Evolutionary conservation across 805 yeast species (phyloP).

Genomic region (Debaryomyces castellii): DNA sequence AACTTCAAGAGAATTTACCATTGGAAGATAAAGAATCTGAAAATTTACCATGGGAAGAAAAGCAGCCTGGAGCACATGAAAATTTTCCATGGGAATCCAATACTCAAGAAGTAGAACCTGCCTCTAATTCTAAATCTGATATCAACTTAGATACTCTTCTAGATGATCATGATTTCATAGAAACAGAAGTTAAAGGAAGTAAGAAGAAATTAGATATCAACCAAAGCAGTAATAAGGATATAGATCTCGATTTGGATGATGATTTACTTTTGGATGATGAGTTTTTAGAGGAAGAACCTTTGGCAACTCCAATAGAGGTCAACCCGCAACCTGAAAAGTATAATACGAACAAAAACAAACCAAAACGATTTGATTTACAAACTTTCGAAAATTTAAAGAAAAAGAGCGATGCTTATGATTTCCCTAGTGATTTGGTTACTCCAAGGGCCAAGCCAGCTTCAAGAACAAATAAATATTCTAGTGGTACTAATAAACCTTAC

Average conservation of each 20-base stretch:
- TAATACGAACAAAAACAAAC: background rate
- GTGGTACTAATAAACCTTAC: slow-evolving; percentile 1
- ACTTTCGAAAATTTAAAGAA: slow-evolving; percentile 31
- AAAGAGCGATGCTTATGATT: slow-evolving; percentile 76
- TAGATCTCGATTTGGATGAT: slow-evolving; percentile 23
- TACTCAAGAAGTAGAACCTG: background rate
- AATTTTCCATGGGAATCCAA: slow-evolving; percentile 2
- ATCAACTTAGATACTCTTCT: background rate
- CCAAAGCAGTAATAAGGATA: background rate
- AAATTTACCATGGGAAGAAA: slow-evolving; percentile 15
- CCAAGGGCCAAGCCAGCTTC: slow-evolving; percentile 39
- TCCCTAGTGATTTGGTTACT: slow-evolving; percentile 57
- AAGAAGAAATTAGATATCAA: background rate
- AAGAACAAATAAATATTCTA: slow-evolving; percentile 27
- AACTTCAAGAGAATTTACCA: background rate
- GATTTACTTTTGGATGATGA: slow-evolving; percentile 35
- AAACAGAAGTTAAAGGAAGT: background rate
- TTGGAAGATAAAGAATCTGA: background rate
- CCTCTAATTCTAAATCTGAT: background rate
- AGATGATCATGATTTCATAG: background rate
- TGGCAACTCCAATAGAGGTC: background rate
- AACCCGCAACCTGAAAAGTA: background rate
- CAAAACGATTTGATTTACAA: background rate
- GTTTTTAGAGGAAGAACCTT: slow-evolving; percentile 31
- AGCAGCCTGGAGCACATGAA: slow-evolving; percentile 1